Conservation (phyloP, 768 basidiomycete species). For the Tulasnella sp. region DNA sequence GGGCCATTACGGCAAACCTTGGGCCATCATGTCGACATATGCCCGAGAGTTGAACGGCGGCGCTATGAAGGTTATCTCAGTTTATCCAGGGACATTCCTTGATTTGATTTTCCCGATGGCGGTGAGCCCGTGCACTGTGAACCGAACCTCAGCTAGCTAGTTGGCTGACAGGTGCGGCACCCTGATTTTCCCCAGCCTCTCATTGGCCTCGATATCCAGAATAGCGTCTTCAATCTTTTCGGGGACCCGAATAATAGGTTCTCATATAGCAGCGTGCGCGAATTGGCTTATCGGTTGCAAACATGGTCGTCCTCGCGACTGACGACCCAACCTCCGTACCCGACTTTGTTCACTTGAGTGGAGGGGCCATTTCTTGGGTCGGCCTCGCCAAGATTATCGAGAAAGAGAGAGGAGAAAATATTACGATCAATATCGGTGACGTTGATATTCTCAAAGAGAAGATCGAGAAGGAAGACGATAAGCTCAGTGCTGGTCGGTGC, state of each 20-base stretch:
- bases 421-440: no score
- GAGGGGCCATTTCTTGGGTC: background rate
- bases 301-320: background rate
- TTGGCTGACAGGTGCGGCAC: no score
- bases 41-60: constrained; percentile 4
- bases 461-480: background rate
- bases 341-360: background rate
- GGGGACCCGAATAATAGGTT: constrained; percentile 1
- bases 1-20: background rate
- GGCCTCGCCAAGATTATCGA: background rate
- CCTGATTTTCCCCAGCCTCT: background rate
- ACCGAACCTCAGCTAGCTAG: no score
- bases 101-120: background rate
- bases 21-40: background rate
- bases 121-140: background rate
- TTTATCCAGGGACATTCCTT: constrained; percentile 8
- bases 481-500: background rate
- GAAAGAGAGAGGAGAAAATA: background rate
- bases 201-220: constrained; percentile 25
- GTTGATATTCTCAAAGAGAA: background rate
- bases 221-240: background rate
- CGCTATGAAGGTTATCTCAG: background rate
- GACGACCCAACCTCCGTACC: constrained; percentile 5
- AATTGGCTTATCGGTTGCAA: no score
- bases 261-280: background rate